phyloP scores from a whole-genome alignment of 2,329 filamentous ascomycete species.

The Cladosporium sp. region DNA sequence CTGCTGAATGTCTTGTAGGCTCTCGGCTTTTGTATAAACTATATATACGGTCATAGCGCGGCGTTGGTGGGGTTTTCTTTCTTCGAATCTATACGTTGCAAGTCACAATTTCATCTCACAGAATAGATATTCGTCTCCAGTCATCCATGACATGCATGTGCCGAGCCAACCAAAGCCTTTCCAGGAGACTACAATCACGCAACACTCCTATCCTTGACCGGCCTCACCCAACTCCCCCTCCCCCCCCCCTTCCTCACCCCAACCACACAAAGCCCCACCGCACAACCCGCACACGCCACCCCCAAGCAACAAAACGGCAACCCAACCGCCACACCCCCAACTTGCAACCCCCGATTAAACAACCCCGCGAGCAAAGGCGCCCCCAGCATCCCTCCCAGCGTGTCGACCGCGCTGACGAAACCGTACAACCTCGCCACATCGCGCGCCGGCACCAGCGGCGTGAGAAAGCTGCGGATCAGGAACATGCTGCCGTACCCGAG shows the following conservation, averaged over 20 bases:
- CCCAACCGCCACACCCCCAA: conserved; percentile 48
- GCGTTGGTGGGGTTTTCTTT: too few relatives aligned
- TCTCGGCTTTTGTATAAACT: conserved; percentile 5
- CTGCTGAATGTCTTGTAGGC: not conserved
- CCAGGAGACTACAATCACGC: too few relatives aligned
- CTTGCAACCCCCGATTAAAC: conserved; percentile 43
- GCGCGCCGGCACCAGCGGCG: conserved; percentile 50
- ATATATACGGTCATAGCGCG: conserved; percentile 6
- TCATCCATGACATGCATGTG: too few relatives aligned
- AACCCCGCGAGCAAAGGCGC: conserved; percentile 46
- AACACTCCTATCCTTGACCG: too few relatives aligned
- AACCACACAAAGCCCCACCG: conserved; percentile 19
- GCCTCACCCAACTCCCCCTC: too few relatives aligned
- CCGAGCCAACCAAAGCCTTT: too few relatives aligned
- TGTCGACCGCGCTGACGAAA: conserved; percentile 49
- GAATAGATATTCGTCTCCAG: too few relatives aligned
- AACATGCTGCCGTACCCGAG: conserved; percentile 44
- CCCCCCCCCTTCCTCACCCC: conserved; percentile 32
- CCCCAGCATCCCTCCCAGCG: conserved; percentile 44
- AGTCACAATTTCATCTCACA: too few relatives aligned
- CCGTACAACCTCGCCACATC: conserved; percentile 54
- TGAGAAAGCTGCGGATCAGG: conserved; percentile 49
- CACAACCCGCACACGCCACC: conserved; percentile 25
- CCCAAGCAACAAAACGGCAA: conserved; percentile 45
- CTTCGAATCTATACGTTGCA: too few relatives aligned